Conservation (phyloP, 139 green algal species). For the Tetraselmis chui region DNA sequence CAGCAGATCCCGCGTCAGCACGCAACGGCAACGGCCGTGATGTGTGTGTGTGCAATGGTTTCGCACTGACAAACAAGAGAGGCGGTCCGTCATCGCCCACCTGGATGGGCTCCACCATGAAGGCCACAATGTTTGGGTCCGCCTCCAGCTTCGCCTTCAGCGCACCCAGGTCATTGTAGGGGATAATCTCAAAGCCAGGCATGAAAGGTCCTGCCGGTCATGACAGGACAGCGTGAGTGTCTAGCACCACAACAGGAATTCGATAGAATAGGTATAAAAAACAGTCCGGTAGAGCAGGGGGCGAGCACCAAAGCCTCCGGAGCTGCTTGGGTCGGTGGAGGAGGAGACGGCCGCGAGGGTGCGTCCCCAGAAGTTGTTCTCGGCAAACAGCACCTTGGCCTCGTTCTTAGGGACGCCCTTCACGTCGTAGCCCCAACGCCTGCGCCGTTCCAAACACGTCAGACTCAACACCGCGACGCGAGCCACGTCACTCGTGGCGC, state of each 20-base stretch:
- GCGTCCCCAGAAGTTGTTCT: slow-evolving; percentile 94
- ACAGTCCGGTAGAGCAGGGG: not conserved
- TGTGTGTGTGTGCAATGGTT: no score
- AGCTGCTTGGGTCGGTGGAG: slow-evolving; percentile 62
- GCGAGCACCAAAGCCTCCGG: slow-evolving; percentile 43
- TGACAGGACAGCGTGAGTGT: no score
- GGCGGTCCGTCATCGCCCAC: slow-evolving; percentile 29
- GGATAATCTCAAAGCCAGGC: slow-evolving; percentile 90
- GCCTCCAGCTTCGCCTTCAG: slow-evolving; percentile 59
- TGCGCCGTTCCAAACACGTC: no score
- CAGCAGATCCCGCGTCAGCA: no score
- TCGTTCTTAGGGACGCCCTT: slow-evolving; percentile 86
- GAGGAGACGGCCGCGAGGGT: slow-evolving; percentile 87
- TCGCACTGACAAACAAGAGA: no score
- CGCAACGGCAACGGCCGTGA: no score
- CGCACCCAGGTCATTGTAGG: slow-evolving; percentile 87
- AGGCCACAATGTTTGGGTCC: slow-evolving; percentile 84
- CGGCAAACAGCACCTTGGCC: slow-evolving; percentile 88
- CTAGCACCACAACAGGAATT: no score
- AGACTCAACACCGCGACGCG: no score
- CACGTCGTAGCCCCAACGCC: slow-evolving; percentile 91
- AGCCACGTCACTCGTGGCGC: no score
- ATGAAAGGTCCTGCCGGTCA: slow-evolving; percentile 84
- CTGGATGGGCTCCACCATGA: slow-evolving; percentile 98
- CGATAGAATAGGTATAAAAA: no score